Evolutionary conservation across 106 monocot genomes (phyloP).

Genomic region (Ottelia alismoides): DNA sequence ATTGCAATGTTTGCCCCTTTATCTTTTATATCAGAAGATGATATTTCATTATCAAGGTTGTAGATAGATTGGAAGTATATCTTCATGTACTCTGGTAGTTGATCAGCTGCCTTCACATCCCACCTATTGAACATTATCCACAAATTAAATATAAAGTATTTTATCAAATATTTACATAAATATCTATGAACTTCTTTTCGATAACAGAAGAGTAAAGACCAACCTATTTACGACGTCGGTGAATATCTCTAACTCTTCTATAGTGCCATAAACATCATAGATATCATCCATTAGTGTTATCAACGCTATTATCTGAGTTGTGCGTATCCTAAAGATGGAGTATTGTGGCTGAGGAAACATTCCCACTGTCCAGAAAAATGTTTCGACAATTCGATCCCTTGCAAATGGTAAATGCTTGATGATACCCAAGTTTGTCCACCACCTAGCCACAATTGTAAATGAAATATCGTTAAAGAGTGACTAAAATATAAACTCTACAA

Average conservation of each 20-base stretch:
- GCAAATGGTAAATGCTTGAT: slow-evolving; percentile 22
- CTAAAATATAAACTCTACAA: no score
- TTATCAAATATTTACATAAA: not conserved
- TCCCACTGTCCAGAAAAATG: slow-evolving; percentile 17
- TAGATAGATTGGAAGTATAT: not conserved
- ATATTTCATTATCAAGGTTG: not conserved
- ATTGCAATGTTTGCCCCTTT: no score
- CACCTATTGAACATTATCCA: not conserved
- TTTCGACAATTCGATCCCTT: slow-evolving; percentile 42
- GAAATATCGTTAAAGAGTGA: no score
- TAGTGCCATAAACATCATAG: slow-evolving; percentile 46
- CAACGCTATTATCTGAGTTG: slow-evolving; percentile 9
- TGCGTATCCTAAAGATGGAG: slow-evolving; percentile 1
- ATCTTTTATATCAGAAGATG: no score
- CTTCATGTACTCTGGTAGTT: slow-evolving; percentile 4
- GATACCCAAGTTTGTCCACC: no score
- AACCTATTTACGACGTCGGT: slow-evolving; percentile 36
- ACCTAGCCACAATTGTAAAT: no score
- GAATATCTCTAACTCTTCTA: slow-evolving; percentile 42
- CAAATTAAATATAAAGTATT: not conserved
- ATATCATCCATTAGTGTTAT: slow-evolving; percentile 39
- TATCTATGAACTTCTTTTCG: not conserved
- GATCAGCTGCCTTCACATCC: not conserved
- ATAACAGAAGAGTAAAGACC: not conserved
- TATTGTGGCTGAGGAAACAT: slow-evolving; percentile 10